A percentile compares a stretch with the other conserved stretches of the same genome.
phyloP scores from a whole-genome alignment of 257 asterid genomes.

The Salvia splendens region DNA sequence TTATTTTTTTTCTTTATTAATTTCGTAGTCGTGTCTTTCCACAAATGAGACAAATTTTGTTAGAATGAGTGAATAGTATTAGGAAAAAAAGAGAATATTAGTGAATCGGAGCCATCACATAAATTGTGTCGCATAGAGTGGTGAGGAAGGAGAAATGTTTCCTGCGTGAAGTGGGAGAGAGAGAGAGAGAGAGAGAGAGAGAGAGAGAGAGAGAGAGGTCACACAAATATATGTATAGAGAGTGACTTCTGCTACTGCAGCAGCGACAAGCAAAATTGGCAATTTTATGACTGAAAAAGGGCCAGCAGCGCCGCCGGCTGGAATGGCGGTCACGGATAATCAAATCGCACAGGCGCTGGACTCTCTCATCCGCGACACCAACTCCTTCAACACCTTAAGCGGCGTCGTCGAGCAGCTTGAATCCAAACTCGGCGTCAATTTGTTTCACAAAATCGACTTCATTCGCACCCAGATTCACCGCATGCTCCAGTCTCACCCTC shows the following conservation, averaged over 20 bases:
- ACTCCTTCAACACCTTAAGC: constrained; percentile 41
- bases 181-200: background rate
- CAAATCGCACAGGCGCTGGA: constrained; percentile 56
- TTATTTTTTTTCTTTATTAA: no score
- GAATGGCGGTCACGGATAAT: constrained; percentile 50
- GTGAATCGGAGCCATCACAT: no score
- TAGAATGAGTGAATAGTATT: no score
- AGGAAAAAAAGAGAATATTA: no score
- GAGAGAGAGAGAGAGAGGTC: background rate
- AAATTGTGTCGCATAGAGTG: no score
- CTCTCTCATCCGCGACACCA: constrained; percentile 48
- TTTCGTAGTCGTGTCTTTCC: no score
- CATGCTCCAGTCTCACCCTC: constrained; percentile 29
- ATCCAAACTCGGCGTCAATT: constrained; percentile 52
- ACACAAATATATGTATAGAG: no score
- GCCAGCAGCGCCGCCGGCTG: constrained; percentile 36
- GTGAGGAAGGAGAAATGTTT: no score
- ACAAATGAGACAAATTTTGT: no score
- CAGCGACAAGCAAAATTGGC: constrained; percentile 10
- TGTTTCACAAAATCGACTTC: constrained; percentile 57
- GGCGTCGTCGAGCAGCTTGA: constrained; percentile 65
- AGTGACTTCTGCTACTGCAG: constrained; percentile 29
- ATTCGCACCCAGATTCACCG: constrained; percentile 65
- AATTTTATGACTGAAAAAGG: constrained; percentile 42
- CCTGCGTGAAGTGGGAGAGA: background rate